These are phyloP conservation scores for Rhododendron molle DNA, from an alignment of 148 eudicot genomes.

Conservation along the genomic window DNA sequence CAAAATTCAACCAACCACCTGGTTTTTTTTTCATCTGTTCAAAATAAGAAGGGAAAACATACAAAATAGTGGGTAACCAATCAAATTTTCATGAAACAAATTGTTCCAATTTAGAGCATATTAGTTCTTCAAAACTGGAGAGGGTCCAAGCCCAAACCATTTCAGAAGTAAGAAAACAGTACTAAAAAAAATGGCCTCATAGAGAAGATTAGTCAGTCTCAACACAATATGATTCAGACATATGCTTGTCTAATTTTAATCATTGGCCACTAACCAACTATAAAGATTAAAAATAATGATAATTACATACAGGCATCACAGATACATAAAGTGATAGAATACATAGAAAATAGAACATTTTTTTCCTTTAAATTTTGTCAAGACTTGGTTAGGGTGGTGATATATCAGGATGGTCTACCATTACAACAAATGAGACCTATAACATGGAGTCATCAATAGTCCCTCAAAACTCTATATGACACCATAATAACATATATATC, in stretches of 20 bases:
- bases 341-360: neutral
- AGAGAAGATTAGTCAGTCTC: constrained; percentile 72
- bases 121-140: neutral
- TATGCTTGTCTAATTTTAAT: constrained; percentile 36
- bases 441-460: no score
- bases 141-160: neutral
- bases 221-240: constrained; percentile 38
- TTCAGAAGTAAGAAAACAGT: neutral
- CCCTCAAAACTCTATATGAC: no score
- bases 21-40: neutral
- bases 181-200: constrained; percentile 46
- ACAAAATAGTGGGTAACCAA: neutral
- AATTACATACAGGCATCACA: neutral
- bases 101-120: neutral
- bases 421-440: no score
- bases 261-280: constrained; percentile 33
- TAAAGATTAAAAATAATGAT: neutral
- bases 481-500: no score
- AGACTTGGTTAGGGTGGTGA: no score
- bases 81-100: neutral
- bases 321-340: neutral
- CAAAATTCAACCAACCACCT: neutral
- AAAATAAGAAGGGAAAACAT: neutral
- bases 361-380: no score
- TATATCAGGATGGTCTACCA: no score